These are phyloP conservation scores for Vigna nakashimae DNA, from an alignment of 306 rosid genomes.

Conservation along the genomic window DNA sequence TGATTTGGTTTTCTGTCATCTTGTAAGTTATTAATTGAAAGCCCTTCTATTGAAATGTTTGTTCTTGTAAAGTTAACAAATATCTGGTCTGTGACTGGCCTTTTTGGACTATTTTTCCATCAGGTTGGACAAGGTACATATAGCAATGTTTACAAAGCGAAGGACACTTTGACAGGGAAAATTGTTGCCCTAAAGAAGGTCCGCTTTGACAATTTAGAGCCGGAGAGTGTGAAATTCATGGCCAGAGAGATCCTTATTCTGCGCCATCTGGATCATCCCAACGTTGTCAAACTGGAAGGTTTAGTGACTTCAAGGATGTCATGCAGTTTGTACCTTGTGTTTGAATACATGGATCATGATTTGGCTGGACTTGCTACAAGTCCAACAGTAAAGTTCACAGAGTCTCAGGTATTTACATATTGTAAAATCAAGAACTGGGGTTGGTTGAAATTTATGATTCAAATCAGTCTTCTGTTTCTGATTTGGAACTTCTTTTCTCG, in stretches of 20 bases:
- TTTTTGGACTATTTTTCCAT: slow-evolving; percentile 27
- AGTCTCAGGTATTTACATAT: slow-evolving; percentile 68
- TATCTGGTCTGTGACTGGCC: slow-evolving; percentile 30
- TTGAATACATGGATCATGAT: slow-evolving; percentile 90
- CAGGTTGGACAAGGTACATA: slow-evolving; percentile 97
- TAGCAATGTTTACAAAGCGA: slow-evolving; percentile 95
- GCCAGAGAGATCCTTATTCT: slow-evolving; percentile 89
- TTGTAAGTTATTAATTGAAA: slow-evolving; percentile 4
- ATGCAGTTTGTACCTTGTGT: slow-evolving; percentile 87
- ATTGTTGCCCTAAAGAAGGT: slow-evolving; percentile 90
- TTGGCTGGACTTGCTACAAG: slow-evolving; percentile 93
- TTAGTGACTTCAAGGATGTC: slow-evolving; percentile 92
- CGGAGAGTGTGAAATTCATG: slow-evolving; percentile 93
- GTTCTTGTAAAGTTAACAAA: slow-evolving; percentile 7
- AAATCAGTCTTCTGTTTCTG: neutral
- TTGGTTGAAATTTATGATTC: slow-evolving; percentile 34
- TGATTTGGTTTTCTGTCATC: neutral
- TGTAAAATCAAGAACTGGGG: slow-evolving; percentile 7
- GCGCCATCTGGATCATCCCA: slow-evolving; percentile 88
- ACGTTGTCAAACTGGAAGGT: slow-evolving; percentile 87
- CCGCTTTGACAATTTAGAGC: slow-evolving; percentile 92
- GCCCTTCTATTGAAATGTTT: neutral
- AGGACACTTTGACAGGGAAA: slow-evolving; percentile 77
- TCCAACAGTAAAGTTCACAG: slow-evolving; percentile 77
- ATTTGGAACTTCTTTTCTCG: slow-evolving; percentile 37